Base-by-base conservation (phyloP, 306 rosid genomes). In the Abrus pulchellus region DNA sequence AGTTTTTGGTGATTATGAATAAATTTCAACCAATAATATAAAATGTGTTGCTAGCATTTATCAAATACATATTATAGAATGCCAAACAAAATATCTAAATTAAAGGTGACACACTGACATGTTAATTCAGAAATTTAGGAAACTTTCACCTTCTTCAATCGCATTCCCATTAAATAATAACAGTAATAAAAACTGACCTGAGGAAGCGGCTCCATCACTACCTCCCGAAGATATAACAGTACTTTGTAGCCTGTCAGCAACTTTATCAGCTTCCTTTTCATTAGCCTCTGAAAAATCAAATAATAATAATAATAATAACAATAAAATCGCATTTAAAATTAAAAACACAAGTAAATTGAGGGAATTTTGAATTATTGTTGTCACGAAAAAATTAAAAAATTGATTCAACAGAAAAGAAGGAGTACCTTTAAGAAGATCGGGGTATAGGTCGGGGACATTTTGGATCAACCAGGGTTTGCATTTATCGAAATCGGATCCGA, bases 381-480 rank as follows among this genome's bases (percentile, higher is more conserved):
- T 30, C 5, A 8, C 11, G 5, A 2, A 7, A 4, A 30, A 20
- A 0, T 1, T 1, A 64, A n/a, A 38, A 40, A 43, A 5, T 41
- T 3, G 1, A 6, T 34, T 4, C 3, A 0, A 13, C 1, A 0
- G 13, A 38, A 29, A 57, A 30, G 48, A 45, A 52, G 12, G 55
- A 9, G 33, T 27, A 93, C 99, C 98, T 86, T 87, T 87, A 45
- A 90, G 70, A 74, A 96, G 97, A 90, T 93, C 89, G 9, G 98
- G 99, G 77, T 92, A 96, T 10, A 92, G 65, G 80, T 90, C 87
- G 2, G 98, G 97, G 44, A 88, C 98, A 77, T 96, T 92, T 62
- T 88, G 93, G 89, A 96, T 86, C 91, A 96, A 88, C 99, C 99
- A 96, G 83, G 99, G 99, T 84, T 93, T 96, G 91, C 99, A 96